Evolutionary conservation across 2,329 filamentous ascomycete genomes (phyloP), one percentile per base, ranked within the genome.

Genomic region (Colletotrichum cereale): DNA sequence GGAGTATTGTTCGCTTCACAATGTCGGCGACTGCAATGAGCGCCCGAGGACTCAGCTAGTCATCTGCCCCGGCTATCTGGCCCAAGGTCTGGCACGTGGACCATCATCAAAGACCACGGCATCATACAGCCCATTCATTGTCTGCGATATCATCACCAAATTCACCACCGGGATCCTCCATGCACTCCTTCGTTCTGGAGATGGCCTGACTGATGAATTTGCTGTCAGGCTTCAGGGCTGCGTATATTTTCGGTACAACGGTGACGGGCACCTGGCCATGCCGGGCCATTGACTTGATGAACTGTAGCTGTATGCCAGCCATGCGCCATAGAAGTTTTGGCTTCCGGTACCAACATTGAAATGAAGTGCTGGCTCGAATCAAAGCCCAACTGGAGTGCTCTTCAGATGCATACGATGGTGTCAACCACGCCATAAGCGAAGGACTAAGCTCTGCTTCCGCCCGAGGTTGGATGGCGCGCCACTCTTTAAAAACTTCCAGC

Each of bases 351-450:
- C 82, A 80, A 47, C 78, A 81, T 21, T 82, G 82, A 75, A 87
- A 89, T 4, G 82, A 78, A 3, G 79, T 79, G 1, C 86, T 88
- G 0, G 87, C 88, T 67, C 87, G 87, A 18, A 89, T 77, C 3
- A 87, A 76, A 3, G 82, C 80, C 86, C 86, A 89, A 3, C 73
- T 76, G 0, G 44, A 53, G 36, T 52, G 31, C 11, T 70, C 55
- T 2, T 70, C 67, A 36, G 80, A 84, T 14, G 80, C 66, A 1
- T 79, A 78, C 0, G 76, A 68, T 6, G 76, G 73, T 1, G 69
- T 53, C 5, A 79, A 70, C 53, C 75, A 74, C 1, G 73, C 70
- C 42, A 78, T 77, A 21, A 71, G 34, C 0, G 67, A 56, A 0
- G 81, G 78, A 3, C 48, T 36, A 11, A 61, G 40, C 55, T 16